Conservation (phyloP, 2,329 filamentous ascomycete genomes). For the Grosmannia penicillata region DNA sequence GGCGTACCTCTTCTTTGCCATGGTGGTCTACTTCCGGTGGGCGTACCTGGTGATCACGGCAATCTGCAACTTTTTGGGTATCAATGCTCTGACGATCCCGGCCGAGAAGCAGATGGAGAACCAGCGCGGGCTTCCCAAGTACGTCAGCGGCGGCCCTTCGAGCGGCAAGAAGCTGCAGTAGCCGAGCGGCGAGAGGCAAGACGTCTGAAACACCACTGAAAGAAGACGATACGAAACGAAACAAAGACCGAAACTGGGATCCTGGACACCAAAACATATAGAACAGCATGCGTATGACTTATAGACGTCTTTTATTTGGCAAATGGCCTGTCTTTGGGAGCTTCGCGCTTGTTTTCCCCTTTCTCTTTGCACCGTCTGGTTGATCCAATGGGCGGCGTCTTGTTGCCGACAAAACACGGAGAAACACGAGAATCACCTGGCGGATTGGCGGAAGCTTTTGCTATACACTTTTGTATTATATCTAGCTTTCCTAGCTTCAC, state of each 20-base stretch:
- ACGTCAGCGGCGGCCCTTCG: conserved; percentile 13
- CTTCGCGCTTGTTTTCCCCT: background rate
- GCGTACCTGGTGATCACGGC: conserved; percentile 78
- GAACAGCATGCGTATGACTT: conserved; percentile 10
- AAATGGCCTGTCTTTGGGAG: too few relatives aligned
- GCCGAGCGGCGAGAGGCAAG: background rate
- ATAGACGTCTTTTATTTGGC: background rate
- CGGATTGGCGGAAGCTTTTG: background rate
- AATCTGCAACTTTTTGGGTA: conserved; percentile 84
- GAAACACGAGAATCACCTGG: background rate
- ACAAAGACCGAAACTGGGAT: background rate
- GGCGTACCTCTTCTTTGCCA: conserved; percentile 68
- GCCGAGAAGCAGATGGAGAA: conserved; percentile 43
- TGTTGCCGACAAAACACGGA: too few relatives aligned
- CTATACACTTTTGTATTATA: background rate
- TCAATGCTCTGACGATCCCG: conserved; percentile 85
- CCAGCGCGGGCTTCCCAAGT: conserved; percentile 22
- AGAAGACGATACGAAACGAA: background rate
- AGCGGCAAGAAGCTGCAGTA: conserved; percentile 17
- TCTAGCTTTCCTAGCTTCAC: background rate
- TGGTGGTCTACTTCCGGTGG: conserved; percentile 85
- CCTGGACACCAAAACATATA: background rate
- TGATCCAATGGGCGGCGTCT: background rate
- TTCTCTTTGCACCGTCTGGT: background rate
- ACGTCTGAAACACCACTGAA: background rate